These are phyloP conservation scores for Hypoxylon sp. DNA, from an alignment of 2,329 filamentous ascomycete genomes.

Conservation along the genomic window DNA sequence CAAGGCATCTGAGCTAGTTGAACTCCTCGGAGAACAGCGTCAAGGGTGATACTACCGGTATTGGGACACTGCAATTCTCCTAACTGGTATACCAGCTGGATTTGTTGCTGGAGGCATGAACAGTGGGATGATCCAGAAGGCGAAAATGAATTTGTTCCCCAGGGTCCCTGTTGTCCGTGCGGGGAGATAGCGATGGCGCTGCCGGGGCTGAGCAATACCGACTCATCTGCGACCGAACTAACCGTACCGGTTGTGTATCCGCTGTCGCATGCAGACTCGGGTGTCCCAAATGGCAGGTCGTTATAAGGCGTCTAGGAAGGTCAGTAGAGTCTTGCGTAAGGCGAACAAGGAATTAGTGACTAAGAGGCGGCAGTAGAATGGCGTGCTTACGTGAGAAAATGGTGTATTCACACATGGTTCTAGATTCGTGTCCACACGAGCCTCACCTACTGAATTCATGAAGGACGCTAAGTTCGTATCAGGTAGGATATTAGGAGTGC, in stretches of 20 bases:
- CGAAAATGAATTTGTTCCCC: background rate
- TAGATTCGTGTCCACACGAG: background rate
- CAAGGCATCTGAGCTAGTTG: slow-evolving; percentile 9
- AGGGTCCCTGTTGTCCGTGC: background rate
- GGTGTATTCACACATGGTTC: slow-evolving; percentile 1
- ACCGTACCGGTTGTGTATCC: slow-evolving; percentile 5
- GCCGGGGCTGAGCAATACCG: background rate
- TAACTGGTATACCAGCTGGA: slow-evolving; percentile 38
- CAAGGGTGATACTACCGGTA: slow-evolving; percentile 22
- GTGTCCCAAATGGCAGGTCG: slow-evolving; percentile 6
- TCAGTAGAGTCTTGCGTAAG: background rate
- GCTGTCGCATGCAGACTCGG: slow-evolving; percentile 8
- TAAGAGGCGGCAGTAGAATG: background rate
- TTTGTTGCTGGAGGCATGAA: slow-evolving; percentile 40
- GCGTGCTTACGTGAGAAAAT: slow-evolving; percentile 11
- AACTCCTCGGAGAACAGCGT: slow-evolving; percentile 1
- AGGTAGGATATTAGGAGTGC: background rate
- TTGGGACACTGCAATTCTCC: slow-evolving; percentile 36
- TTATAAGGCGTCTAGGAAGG: background rate
- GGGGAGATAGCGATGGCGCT: background rate
- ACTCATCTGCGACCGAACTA: background rate
- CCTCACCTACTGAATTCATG: background rate
- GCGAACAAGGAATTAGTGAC: background rate
- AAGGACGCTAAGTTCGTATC: slow-evolving; percentile 4
- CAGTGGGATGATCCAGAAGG: slow-evolving; percentile 15